Evolutionary conservation across 2,329 filamentous ascomycete species (phyloP).

Genomic region (Dothiorella sarmentorum): DNA sequence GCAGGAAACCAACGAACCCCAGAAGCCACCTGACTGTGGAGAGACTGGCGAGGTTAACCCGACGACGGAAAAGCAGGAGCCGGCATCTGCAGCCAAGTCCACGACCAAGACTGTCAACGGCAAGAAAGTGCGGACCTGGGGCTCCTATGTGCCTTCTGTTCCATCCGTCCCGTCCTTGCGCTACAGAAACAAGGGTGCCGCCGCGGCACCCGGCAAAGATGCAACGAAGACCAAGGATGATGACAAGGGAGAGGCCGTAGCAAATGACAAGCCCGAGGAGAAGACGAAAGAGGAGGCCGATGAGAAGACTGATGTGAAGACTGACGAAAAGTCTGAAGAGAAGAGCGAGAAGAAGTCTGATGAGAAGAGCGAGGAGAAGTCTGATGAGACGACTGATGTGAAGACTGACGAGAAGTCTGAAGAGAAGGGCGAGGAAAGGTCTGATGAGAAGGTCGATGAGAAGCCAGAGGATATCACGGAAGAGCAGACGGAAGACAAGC

Average conservation of each 20-base stretch:
- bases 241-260: too few relatives aligned
- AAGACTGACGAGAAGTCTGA: background rate
- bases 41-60: background rate
- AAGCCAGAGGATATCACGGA: too few relatives aligned
- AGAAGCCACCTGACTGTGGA: constrained; percentile 17
- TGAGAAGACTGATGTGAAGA: too few relatives aligned
- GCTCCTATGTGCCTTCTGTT: constrained; percentile 21
- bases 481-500: too few relatives aligned
- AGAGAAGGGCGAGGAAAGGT: too few relatives aligned
- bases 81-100: constrained; percentile 14
- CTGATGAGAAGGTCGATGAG: too few relatives aligned
- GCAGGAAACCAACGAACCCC: constrained; percentile 21
- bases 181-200: too few relatives aligned
- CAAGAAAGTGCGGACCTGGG: background rate
- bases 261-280: too few relatives aligned
- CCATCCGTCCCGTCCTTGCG: background rate
- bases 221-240: constrained; percentile 23
- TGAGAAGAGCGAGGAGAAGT: constrained; percentile 15
- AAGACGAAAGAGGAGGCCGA: background rate
- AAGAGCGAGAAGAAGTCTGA: background rate
- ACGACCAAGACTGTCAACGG: constrained; percentile 22
- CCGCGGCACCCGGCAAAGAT: too few relatives aligned
- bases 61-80: background rate
- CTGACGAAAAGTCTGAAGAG: too few relatives aligned
- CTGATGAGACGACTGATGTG: constrained; percentile 8